A percentile compares a stretch with the other conserved stretches of the same genome.
phyloP scores from a whole-genome alignment of 768 basidiomycete genomes.

The Podaxis sp. region DNA sequence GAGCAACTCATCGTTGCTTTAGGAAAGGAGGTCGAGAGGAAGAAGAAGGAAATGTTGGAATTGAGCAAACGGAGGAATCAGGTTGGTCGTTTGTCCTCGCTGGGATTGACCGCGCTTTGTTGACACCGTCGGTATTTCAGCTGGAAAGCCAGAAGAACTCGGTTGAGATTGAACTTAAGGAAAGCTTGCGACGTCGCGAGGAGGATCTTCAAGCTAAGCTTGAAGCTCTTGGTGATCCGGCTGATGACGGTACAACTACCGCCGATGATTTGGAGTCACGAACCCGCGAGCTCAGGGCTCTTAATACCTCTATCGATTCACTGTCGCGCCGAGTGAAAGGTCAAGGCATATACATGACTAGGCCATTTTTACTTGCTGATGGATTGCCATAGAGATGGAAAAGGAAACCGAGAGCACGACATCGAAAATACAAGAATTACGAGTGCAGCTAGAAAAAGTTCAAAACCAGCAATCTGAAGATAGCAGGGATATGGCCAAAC shows the following conservation, averaged over 20 bases:
- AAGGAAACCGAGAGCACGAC: constrained; percentile 64
- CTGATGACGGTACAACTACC: constrained; percentile 48
- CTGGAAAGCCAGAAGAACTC: constrained; percentile 73
- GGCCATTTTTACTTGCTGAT: neutral
- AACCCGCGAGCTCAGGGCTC: constrained; percentile 60
- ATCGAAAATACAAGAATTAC: constrained; percentile 62
- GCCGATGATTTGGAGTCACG: constrained; percentile 65
- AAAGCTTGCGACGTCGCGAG: constrained; percentile 73
- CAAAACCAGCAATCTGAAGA: constrained; percentile 87
- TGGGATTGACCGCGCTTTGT: neutral
- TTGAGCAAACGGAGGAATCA: constrained; percentile 64
- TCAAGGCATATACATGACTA: constrained; percentile 16
- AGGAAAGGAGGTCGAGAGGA: constrained; percentile 70
- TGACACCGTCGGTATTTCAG: constrained; percentile 28
- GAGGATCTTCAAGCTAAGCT: constrained; percentile 76
- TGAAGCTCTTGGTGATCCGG: constrained; percentile 66
- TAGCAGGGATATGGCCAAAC: constrained; percentile 76
- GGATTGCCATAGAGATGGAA: constrained; percentile 50
- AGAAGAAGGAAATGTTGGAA: constrained; percentile 67
- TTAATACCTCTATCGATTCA: constrained; percentile 63
- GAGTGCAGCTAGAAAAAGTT: constrained; percentile 60
- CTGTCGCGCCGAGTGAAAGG: constrained; percentile 64
- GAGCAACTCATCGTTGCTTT: constrained; percentile 59
- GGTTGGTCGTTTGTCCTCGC: constrained; percentile 36
- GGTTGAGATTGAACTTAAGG: constrained; percentile 90